phyloP scores from a whole-genome alignment of 306 rosid genomes.

The Ochetophila trinervis region DNA sequence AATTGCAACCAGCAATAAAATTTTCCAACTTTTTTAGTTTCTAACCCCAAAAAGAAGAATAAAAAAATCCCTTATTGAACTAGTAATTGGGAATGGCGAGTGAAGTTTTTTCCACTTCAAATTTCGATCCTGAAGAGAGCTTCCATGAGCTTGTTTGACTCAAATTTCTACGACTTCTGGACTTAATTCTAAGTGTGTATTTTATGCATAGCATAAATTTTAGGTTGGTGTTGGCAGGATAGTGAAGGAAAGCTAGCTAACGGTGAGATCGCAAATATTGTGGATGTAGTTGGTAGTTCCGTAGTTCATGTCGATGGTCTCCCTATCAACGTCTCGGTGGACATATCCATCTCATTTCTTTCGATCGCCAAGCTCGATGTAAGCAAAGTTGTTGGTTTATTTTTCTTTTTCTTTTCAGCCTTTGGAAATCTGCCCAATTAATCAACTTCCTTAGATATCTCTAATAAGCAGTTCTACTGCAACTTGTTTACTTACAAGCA shows the following conservation, averaged over 20 bases:
- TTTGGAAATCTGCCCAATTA: not conserved
- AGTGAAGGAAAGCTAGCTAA: slow-evolving; percentile 55
- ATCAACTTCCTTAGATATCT: not conserved
- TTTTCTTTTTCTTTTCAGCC: not conserved
- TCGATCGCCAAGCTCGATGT: slow-evolving; percentile 55
- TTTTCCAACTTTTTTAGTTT: not conserved
- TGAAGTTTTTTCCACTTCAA: too few species aligned
- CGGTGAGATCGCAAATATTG: slow-evolving; percentile 76
- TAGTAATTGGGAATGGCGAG: too few species aligned
- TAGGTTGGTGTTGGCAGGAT: slow-evolving; percentile 44
- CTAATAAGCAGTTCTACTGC: not conserved
- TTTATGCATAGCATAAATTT: not conserved
- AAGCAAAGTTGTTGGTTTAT: slow-evolving; percentile 19
- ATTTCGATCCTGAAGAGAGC: too few species aligned
- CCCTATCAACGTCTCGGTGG: slow-evolving; percentile 80
- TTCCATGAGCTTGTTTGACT: not conserved
- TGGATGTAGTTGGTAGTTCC: slow-evolving; percentile 70
- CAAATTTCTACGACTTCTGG: not conserved
- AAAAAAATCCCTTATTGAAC: too few species aligned
- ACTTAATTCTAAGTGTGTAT: not conserved
- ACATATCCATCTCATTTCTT: slow-evolving; percentile 75
- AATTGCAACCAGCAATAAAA: not conserved
- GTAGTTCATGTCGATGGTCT: slow-evolving; percentile 54
- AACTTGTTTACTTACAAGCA: not conserved
- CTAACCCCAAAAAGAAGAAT: too few species aligned